Evolutionary conservation across 768 basidiomycete species (phyloP).

Genomic region (Pleurotus giganteus): DNA sequence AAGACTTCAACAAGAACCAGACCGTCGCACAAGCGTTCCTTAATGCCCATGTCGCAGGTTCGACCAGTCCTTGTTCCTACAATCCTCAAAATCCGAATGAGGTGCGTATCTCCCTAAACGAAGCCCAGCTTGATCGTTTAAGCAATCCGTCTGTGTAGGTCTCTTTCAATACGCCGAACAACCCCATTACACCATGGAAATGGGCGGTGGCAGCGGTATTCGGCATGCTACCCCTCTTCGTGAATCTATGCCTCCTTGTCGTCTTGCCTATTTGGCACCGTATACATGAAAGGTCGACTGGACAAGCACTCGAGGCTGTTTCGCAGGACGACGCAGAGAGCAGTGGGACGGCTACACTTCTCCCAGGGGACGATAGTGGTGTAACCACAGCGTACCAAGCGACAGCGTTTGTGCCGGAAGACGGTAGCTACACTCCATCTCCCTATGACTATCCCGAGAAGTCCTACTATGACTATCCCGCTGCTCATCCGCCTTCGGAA

Average conservation of each 20-base stretch:
- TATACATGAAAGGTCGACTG: too few relatives aligned
- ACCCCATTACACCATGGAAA: conserved; percentile 16
- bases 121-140: not conserved
- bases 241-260: conserved; percentile 6
- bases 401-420: too few relatives aligned
- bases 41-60: conserved; percentile 6
- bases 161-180: conserved; percentile 11
- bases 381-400: too few relatives aligned
- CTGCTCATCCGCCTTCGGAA: too few relatives aligned
- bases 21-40: conserved; percentile 8
- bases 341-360: too few relatives aligned
- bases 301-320: too few relatives aligned
- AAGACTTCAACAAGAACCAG: conserved; percentile 16
- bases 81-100: conserved; percentile 11
- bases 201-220: conserved; percentile 16
- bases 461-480: too few relatives aligned
- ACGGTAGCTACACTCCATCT: too few relatives aligned
- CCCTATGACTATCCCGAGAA: too few relatives aligned
- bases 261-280: not conserved
- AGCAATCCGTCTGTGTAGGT: not conserved
- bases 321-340: too few relatives aligned
- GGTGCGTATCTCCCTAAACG: conserved; percentile 1
- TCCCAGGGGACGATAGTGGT: too few relatives aligned
- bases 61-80: conserved; percentile 14
- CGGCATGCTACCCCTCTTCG: conserved; percentile 14